Evolutionary conservation across 768 basidiomycete species (phyloP).

Genomic region (Lentinula aciculospora): DNA sequence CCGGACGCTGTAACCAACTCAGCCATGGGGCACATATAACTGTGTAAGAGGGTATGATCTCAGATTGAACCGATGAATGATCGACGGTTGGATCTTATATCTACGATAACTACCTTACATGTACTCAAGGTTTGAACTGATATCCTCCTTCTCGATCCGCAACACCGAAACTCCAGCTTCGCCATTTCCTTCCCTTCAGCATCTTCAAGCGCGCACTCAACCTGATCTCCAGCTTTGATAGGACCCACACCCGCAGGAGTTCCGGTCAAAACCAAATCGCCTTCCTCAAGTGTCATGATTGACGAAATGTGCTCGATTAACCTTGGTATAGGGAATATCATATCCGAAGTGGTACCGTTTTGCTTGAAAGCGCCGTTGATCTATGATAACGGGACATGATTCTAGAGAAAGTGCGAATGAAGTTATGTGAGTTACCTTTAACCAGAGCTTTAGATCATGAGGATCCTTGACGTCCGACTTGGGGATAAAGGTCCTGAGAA

Average conservation of each 20-base stretch:
- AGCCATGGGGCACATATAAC: conserved; percentile 57
- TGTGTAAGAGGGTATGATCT: too few species aligned
- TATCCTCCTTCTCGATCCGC: conserved; percentile 64
- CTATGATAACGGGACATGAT: conserved; percentile 29
- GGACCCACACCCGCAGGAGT: conserved; percentile 91
- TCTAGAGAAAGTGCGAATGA: background rate
- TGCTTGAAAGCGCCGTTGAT: conserved; percentile 84
- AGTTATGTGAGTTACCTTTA: conserved; percentile 47
- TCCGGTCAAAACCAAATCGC: conserved; percentile 86
- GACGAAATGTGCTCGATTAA: conserved; percentile 89
- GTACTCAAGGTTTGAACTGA: conserved; percentile 21
- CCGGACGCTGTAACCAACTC: conserved; percentile 77
- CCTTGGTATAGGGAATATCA: conserved; percentile 88
- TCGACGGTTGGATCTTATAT: background rate
- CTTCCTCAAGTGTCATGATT: conserved; percentile 88
- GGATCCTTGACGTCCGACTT: conserved; percentile 64
- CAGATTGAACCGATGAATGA: too few species aligned
- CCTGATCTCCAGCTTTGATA: conserved; percentile 65
- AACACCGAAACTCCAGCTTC: conserved; percentile 58
- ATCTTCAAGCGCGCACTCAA: conserved; percentile 69
- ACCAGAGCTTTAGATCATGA: conserved; percentile 67
- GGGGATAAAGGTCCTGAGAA: conserved; percentile 70
- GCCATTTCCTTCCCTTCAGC: conserved; percentile 49
- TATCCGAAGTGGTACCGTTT: conserved; percentile 77
- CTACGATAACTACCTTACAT: too few species aligned